Evolutionary conservation across 495 filamentous ascomycete genomes (phyloP), one percentile per base, ranked within the genome.

Genomic region (Penicillium turbatum): DNA sequence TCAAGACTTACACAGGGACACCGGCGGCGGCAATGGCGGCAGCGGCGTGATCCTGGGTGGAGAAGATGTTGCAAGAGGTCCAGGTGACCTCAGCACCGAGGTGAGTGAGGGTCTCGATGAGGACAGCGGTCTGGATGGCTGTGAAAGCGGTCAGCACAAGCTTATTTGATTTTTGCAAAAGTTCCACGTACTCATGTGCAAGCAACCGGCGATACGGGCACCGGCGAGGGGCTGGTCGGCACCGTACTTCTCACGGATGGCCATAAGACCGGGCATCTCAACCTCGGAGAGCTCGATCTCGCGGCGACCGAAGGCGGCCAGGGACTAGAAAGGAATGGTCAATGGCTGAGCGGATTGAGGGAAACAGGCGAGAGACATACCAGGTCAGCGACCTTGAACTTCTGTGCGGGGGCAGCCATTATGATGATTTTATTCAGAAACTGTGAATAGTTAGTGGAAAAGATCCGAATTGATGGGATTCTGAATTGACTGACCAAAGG

Each of bases 281-380:
- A 96, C 92, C 83, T 98, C 92, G 54, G 93, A 92, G 62, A 98
- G 81, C 75, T 96, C 91, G 67, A 98, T 97, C 83, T 98, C 93
- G 71, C 92, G 92, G 79, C 93, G 93, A 74, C 93, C 93, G 70
- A 98, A 98, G 72, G 93, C 93, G 67, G 93, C 92, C 69, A 97
- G 85, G 69, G 87, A 89, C 75, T 84, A 66, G 19, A 41, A 48
- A 50, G 43, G 24, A 59, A 31, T 21, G 27, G 57, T 74, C 42
- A 70, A 58, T 44, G 53, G 40, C 59, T 59, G 53, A 17, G 39
- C 13, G 5, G n/a, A 16, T 16, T 19, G 31, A 29, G 13, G 27
- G 27, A 29, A 59, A 16, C 10, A 34, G 35, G 19, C 42, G 30
- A 24, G 32, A 26, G 30, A 79, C 82, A 53, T 80, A 85, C 85